Conservation (phyloP, 2,329 filamentous ascomycete genomes). For the Colletotrichum tanaceti region DNA sequence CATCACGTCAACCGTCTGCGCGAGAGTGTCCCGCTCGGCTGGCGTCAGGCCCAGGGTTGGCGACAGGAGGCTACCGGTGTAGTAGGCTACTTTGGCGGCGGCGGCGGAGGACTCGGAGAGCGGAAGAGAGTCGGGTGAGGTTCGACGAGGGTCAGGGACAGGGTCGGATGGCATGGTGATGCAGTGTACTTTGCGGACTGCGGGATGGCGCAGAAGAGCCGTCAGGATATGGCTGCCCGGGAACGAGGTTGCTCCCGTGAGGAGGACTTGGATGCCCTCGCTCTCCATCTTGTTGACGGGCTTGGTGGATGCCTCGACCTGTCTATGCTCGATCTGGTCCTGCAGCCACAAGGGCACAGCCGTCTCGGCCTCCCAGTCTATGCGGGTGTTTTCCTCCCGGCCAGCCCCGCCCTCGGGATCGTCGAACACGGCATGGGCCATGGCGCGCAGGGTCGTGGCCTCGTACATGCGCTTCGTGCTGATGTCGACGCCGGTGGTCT, state of each 20-base stretch:
- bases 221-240: constrained; percentile 40
- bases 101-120: background rate
- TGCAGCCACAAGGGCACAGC: background rate
- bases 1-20: constrained; percentile 30
- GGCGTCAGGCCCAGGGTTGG: constrained; percentile 32
- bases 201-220: constrained; percentile 18
- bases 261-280: constrained; percentile 26
- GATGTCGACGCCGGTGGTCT: constrained; percentile 45
- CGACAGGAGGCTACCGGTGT: constrained; percentile 25
- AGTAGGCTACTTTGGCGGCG: constrained; percentile 18
- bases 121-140: too few species aligned
- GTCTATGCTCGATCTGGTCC: background rate
- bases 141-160: too few species aligned
- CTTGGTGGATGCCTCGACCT: background rate
- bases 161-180: constrained; percentile 14
- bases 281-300: background rate
- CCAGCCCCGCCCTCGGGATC: background rate
- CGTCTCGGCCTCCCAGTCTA: constrained; percentile 56
- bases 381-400: constrained; percentile 32
- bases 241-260: constrained; percentile 41
- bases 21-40: background rate
- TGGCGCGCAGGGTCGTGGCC: constrained; percentile 49
- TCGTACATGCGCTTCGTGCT: constrained; percentile 50
- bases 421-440: constrained; percentile 48
- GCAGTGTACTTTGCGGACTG: constrained; percentile 37